Evolutionary conservation across 345 rosid species (phyloP).

Genomic region (Dovyalis caffra): DNA sequence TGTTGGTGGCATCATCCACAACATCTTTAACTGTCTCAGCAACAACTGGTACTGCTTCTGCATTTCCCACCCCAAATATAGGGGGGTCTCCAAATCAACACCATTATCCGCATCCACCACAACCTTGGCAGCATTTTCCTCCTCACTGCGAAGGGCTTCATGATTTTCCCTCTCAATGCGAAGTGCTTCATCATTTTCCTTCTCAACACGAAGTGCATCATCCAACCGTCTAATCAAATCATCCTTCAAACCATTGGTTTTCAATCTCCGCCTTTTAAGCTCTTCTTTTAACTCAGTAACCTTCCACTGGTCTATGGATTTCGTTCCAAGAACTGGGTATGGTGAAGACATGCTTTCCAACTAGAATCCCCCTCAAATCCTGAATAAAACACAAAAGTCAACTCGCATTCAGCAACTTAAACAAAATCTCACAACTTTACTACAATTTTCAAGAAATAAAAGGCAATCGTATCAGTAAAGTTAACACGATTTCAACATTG

Average conservation of each 20-base stretch:
- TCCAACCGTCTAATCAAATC: conserved; percentile 81
- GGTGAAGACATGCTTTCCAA: conserved; percentile 63
- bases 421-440: background rate
- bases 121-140: conserved; percentile 34
- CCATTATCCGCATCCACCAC: conserved; percentile 38
- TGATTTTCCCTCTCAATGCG: conserved; percentile 57
- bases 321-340: conserved; percentile 63
- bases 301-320: conserved; percentile 92
- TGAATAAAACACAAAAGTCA: conserved; percentile 15
- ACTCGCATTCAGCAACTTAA: background rate
- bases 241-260: conserved; percentile 75
- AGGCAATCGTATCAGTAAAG: background rate
- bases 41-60: conserved; percentile 26
- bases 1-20: conserved; percentile 10
- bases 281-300: conserved; percentile 94
- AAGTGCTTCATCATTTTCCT: conserved; percentile 42
- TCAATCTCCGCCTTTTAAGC: conserved; percentile 70
- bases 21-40: conserved; percentile 23
- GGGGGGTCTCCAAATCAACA: conserved; percentile 21
- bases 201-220: conserved; percentile 65
- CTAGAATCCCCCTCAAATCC: conserved; percentile 23
- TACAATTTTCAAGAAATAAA: background rate
- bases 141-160: conserved; percentile 40
- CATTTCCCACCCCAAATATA: conserved; percentile 11
- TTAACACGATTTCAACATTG: background rate